Percentiles rank a stretch among this genome's conserved stretches.
phyloP scores from a whole-genome alignment of 1,284 basidiomycete species.

The Leucoagaricus sp. region DNA sequence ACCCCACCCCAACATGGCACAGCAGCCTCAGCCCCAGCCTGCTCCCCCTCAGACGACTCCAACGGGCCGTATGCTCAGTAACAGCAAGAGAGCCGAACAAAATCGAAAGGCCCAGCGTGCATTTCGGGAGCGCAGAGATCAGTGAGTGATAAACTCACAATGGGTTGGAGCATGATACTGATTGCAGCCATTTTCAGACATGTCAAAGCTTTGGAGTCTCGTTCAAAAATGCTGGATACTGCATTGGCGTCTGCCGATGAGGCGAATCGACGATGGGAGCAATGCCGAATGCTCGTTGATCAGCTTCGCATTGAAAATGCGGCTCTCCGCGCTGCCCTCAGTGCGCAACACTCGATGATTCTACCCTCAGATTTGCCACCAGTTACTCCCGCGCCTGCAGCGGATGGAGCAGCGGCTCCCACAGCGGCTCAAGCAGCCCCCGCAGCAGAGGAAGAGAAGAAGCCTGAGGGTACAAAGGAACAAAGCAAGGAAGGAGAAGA shows the following conservation, averaged over 20 bases:
- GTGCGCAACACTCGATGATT: constrained; percentile 38
- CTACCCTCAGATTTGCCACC: constrained; percentile 24
- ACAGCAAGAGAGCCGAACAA: constrained; percentile 83
- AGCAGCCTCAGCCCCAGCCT: constrained; percentile 33
- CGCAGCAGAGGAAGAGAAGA: constrained; percentile 6
- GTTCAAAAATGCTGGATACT: constrained; percentile 78
- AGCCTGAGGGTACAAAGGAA: constrained; percentile 1
- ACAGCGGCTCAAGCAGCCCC: not conserved
- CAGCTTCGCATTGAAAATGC: constrained; percentile 81
- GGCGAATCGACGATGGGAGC: constrained; percentile 83
- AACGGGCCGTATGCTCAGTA: constrained; percentile 59
- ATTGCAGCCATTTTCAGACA: constrained; percentile 50
- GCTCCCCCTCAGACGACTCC: constrained; percentile 28
- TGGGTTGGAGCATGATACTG: constrained; percentile 12
- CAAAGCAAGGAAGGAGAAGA: constrained; percentile 6
- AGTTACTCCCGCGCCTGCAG: constrained; percentile 12
- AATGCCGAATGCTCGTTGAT: constrained; percentile 79
- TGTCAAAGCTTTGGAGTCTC: constrained; percentile 80
- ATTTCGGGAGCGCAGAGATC: constrained; percentile 80
- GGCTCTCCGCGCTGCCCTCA: constrained; percentile 51
- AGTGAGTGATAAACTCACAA: constrained; percentile 49
- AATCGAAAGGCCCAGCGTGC: constrained; percentile 85
- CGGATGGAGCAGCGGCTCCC: constrained; percentile 15
- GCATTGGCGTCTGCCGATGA: constrained; percentile 82
- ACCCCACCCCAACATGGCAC: constrained; percentile 34